Base-by-base conservation (phyloP, 345 rosid species). In the Litchi chinensis region DNA sequence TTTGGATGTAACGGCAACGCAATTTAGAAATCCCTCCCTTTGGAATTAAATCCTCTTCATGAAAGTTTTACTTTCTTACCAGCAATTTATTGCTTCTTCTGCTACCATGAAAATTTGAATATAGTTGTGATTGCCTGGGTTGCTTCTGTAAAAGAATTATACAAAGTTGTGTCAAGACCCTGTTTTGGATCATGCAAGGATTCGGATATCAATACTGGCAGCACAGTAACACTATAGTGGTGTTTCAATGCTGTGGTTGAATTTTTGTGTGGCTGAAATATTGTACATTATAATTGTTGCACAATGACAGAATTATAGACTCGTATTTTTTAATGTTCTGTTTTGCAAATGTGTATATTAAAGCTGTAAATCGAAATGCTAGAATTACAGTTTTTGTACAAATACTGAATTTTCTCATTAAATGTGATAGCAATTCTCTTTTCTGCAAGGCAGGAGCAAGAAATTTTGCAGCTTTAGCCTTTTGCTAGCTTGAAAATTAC, bases 11-110 rank as follows among this genome's bases (percentile, higher is more conserved):
- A 89, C 89, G 85, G 89, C 89, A 28, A 86, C 88, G 43, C 98
- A 91, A 70, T 95, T 91, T 76, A 84, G 93, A 79, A 91, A 91
- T 79, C 94, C 94, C 13, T 85, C 83, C 6, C 83, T 95, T 74
- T 92, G 99, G 98, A 87, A 40, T 85, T 88, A 88, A 84, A 62
- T 71, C 12, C 16, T 43, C 68, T 70, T 41, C 28, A n/a, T 63
- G 40, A 59, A 80, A 26, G 41, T 4, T n/a, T n/a, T 59, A 62
- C 32, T 60, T 70, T 78, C 69, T 21, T 4, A 26, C 22, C 18
- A 21, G 70, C 78, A 46, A 12, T n/a, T 28, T 57, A 11, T 24
- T 9, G 56, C 16, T 66, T 24, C 24, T 26, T 65, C 54, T 22
- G 8, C 28, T 3, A 6, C 21, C 21, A 8, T 3, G 16, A 40